Conservation (phyloP, 2,329 filamentous ascomycete species). For the Amylocarpus encephaloides region DNA sequence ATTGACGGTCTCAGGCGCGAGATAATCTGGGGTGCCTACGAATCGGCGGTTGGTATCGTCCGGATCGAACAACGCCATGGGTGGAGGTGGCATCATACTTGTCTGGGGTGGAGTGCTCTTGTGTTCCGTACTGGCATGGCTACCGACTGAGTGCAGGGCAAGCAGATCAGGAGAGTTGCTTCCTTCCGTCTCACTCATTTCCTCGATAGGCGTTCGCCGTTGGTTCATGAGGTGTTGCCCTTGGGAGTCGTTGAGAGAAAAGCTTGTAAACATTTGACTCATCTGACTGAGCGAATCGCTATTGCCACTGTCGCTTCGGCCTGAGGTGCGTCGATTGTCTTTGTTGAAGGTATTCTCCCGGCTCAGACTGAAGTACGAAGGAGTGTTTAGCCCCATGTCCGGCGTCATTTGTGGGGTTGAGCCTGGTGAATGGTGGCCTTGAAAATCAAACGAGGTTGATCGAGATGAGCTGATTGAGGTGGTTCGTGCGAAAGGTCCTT, state of each 20-base stretch:
- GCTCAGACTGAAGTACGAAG: conserved; percentile 85
- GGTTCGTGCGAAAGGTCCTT: conserved; percentile 82
- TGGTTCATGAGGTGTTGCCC: conserved; percentile 32
- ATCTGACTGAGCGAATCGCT: conserved; percentile 80
- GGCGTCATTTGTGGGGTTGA: conserved; percentile 85
- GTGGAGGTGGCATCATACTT: conserved; percentile 71
- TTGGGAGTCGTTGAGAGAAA: conserved; percentile 63
- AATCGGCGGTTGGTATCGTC: conserved; percentile 90
- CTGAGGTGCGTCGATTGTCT: conserved; percentile 66
- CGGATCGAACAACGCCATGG: conserved; percentile 92
- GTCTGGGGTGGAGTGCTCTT: conserved; percentile 56
- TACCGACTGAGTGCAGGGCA: conserved; percentile 49
- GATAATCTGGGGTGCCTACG: conserved; percentile 93
- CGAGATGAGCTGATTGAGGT: conserved; percentile 83
- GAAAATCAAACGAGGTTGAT: conserved; percentile 88
- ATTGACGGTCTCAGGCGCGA: conserved; percentile 94
- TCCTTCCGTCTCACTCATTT: conserved; percentile 64
- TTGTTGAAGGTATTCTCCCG: conserved; percentile 49
- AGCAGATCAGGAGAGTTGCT: conserved; percentile 73
- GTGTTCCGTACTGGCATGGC: conserved; percentile 36
- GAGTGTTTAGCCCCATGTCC: conserved; percentile 68
- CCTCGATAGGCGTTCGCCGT: conserved; percentile 61
- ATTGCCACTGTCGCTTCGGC: conserved; percentile 85
- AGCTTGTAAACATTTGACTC: conserved; percentile 74
- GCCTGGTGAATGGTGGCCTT: conserved; percentile 69